Evolutionary conservation across 306 rosid species (phyloP).

Genomic region (Quercus gilva): DNA sequence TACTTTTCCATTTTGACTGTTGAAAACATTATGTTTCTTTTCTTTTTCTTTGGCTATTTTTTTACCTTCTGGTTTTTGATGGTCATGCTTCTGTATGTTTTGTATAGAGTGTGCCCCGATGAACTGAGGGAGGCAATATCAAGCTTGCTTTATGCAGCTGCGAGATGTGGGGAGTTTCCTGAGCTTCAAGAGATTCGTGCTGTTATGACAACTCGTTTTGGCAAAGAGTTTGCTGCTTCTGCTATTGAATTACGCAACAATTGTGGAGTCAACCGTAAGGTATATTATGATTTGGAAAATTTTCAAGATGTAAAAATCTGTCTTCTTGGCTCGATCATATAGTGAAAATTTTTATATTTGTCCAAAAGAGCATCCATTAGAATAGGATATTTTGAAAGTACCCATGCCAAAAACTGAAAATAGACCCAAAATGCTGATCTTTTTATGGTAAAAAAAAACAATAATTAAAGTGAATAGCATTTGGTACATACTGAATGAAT

Average conservation of each 20-base stretch:
- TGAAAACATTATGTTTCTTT: neutral
- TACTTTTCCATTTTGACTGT: neutral
- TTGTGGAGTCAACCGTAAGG: slow-evolving; percentile 66
- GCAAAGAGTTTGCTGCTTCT: slow-evolving; percentile 67
- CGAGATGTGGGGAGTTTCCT: slow-evolving; percentile 95
- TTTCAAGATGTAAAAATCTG: too few species aligned
- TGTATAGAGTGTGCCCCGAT: slow-evolving; percentile 67
- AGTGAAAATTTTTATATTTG: neutral
- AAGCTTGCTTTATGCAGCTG: slow-evolving; percentile 66
- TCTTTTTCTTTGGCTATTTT: neutral
- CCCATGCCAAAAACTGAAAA: neutral
- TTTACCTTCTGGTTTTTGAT: neutral
- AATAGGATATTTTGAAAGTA: neutral
- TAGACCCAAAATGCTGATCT: neutral
- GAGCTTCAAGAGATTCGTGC: slow-evolving; percentile 84
- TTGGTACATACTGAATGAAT: too few species aligned
- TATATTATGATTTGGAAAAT: slow-evolving; percentile 6
- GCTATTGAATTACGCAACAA: slow-evolving; percentile 71
- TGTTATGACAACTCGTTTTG: slow-evolving; percentile 55
- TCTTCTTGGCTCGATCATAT: neutral
- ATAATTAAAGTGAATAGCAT: too few species aligned
- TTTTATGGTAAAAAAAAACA: neutral
- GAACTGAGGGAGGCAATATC: slow-evolving; percentile 77
- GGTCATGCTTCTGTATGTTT: neutral
- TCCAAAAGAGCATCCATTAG: neutral